Evolutionary conservation across 2,329 filamentous ascomycete genomes (phyloP).

Genomic region (Colletotrichum eremochloae): DNA sequence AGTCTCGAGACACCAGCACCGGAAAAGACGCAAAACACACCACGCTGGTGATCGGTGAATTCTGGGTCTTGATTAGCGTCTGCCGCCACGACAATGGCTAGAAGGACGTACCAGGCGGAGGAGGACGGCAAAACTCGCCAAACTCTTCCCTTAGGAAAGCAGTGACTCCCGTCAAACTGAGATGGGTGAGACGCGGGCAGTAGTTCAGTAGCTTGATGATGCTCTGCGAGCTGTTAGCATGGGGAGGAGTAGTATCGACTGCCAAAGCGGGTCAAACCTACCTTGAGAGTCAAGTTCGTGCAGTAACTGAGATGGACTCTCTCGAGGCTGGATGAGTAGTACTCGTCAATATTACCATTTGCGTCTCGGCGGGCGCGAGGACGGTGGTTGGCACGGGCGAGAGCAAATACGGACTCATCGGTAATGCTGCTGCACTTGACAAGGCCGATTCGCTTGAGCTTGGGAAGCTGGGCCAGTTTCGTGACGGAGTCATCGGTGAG

Average conservation of each 20-base stretch:
- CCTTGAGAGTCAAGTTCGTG: conserved; percentile 83
- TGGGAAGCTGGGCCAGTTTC: conserved; percentile 87
- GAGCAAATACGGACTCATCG: conserved; percentile 86
- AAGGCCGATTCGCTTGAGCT: conserved; percentile 92
- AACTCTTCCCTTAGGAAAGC: conserved; percentile 91
- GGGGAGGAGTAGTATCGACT: not conserved
- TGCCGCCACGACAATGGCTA: not conserved
- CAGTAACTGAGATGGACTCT: conserved; percentile 98
- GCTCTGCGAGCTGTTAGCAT: conserved; percentile 68
- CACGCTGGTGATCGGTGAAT: conserved; percentile 94
- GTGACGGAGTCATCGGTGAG: conserved; percentile 90
- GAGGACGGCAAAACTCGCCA: conserved; percentile 85
- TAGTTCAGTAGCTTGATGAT: conserved; percentile 91
- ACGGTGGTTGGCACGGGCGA: conserved; percentile 78
- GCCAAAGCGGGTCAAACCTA: conserved; percentile 58
- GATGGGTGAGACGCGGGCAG: conserved; percentile 91
- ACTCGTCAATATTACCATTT: conserved; percentile 64
- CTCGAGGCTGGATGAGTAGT: conserved; percentile 79
- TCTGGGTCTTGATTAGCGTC: conserved; percentile 65
- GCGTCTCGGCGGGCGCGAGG: conserved; percentile 63
- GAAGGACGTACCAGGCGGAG: conserved; percentile 73
- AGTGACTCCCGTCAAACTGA: conserved; percentile 93
- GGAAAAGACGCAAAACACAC: conserved; percentile 98
- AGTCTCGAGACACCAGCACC: conserved; percentile 84
- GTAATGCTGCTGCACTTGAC: conserved; percentile 95